A percentile compares a stretch with the other conserved stretches of the same genome.
Conservation (phyloP, 1,284 basidiomycete species). For the Trichosporon ovoides region DNA sequence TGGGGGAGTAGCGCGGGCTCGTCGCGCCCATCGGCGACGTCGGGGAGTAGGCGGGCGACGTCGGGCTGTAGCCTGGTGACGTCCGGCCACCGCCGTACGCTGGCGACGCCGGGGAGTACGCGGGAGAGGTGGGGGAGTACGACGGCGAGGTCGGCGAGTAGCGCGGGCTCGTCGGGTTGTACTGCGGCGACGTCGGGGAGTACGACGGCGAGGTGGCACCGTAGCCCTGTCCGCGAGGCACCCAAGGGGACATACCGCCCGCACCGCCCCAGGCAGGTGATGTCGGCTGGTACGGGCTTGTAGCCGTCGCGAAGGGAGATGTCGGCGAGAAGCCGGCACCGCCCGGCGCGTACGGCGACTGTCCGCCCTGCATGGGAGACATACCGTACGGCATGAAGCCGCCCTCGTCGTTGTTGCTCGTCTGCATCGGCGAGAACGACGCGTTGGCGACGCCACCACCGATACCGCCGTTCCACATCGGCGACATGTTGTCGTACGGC, state of each 20-base stretch:
- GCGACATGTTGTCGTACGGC: constrained; percentile 87
- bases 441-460: constrained; percentile 71
- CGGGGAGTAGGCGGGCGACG: constrained; percentile 33
- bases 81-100: constrained; percentile 54
- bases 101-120: constrained; percentile 61
- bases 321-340: constrained; percentile 71
- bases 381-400: constrained; percentile 62
- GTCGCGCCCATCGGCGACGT: constrained; percentile 23
- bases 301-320: constrained; percentile 59
- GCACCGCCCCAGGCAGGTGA: constrained; percentile 66
- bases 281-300: constrained; percentile 58
- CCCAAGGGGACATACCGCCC: constrained; percentile 65
- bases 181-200: constrained; percentile 76
- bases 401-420: constrained; percentile 72
- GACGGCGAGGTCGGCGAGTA: constrained; percentile 86
- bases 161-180: constrained; percentile 81
- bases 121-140: constrained; percentile 51
- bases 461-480: constrained; percentile 32
- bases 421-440: constrained; percentile 89
- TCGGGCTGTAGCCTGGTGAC: constrained; percentile 38
- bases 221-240: constrained; percentile 58
- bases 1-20: constrained; percentile 24
- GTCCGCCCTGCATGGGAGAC: constrained; percentile 65
- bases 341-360: constrained; percentile 55
- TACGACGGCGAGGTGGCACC: constrained; percentile 59